Percentiles rank a stretch among this genome's conserved stretches.
These are phyloP conservation scores for Ascochyta lentis DNA, from an alignment of 2,329 filamentous ascomycete species.

Conservation along the genomic window DNA sequence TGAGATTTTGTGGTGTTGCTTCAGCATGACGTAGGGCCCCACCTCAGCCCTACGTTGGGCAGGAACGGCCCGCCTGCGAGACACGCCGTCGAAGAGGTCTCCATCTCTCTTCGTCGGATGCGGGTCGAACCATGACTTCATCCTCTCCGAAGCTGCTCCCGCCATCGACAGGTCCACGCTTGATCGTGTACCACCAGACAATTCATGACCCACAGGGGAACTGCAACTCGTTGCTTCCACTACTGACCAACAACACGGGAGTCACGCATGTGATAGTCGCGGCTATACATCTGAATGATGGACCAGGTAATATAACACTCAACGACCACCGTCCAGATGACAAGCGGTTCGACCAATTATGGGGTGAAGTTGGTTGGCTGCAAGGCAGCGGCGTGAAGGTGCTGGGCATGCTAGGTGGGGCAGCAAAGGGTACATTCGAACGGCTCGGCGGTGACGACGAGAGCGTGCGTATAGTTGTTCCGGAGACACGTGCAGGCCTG, in stretches of 20 bases:
- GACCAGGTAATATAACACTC: conserved; percentile 72
- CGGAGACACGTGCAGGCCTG: neutral
- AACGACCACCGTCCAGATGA: conserved; percentile 80
- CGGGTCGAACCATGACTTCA: conserved; percentile 36
- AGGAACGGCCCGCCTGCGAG: conserved; percentile 17
- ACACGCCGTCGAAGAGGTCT: conserved; percentile 13
- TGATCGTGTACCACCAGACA: conserved; percentile 70
- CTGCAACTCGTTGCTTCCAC: conserved; percentile 67
- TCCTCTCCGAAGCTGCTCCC: conserved; percentile 43
- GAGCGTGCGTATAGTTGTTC: conserved; percentile 26
- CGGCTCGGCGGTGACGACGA: conserved; percentile 50
- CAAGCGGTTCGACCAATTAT: conserved; percentile 72
- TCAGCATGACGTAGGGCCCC: conserved; percentile 36
- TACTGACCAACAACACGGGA: conserved; percentile 65
- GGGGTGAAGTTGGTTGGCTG: conserved; percentile 76
- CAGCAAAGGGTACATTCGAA: conserved; percentile 75
- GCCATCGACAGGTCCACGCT: conserved; percentile 46
- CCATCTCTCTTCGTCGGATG: conserved; percentile 10
- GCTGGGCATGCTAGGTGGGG: conserved; percentile 86
- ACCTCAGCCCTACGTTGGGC: conserved; percentile 38
- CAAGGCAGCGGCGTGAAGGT: conserved; percentile 79
- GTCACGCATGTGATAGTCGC: conserved; percentile 85
- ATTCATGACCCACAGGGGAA: conserved; percentile 62
- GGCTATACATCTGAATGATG: conserved; percentile 80
- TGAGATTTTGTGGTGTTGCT: conserved; percentile 21